Evolutionary conservation across 202 grass and related monocot species (phyloP), one percentile per base, ranked within the genome.

Genomic region (Brachypodium distachyon): DNA sequence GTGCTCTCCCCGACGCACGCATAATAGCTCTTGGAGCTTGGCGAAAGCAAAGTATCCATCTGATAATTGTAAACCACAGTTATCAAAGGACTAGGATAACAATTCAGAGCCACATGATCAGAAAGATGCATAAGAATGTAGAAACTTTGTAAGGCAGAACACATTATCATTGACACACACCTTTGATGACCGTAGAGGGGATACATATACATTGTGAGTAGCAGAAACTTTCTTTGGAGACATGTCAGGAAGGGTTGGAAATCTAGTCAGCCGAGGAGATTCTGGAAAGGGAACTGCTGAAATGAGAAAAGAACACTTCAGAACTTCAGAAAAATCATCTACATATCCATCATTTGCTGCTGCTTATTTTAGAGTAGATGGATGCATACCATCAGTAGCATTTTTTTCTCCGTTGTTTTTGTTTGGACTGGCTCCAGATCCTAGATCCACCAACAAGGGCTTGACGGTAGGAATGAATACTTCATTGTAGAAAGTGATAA

Each of bases 161-260:
- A 63, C 25, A 10, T 27, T 58, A 18, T 76, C 40, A 40, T 38
- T 57, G 26, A 60, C 36, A 22, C 60, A 73, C 36, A 98, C 95
- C 87, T 94, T 98, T 1, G 91, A 85, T 61, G 96, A 85, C 47
- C 91, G 77, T 60, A 98, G 49, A 10, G 89, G 91, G 38, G 96
- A 98, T 13, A 98, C 96, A n/a, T 95, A 98, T 11, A 98, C 82
- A 72, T 95, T 98, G 75, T 84, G 95, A 54, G 89, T 78, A 76
- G 95, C 91, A 82, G 96, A 98, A 66, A 98, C 91, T 82, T 95
- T 98, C 85, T 98, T 92, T 9, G 91, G 91, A 19, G 95, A 98
- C 96, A 98, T 98, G 73, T 95, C 91, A 38, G 96, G 96, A 86
- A 98, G 84, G 73, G 88, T 92, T 81, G 96, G 96, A 82, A 98